phyloP scores from a whole-genome alignment of 768 basidiomycete genomes.

The Mycena vitilis region DNA sequence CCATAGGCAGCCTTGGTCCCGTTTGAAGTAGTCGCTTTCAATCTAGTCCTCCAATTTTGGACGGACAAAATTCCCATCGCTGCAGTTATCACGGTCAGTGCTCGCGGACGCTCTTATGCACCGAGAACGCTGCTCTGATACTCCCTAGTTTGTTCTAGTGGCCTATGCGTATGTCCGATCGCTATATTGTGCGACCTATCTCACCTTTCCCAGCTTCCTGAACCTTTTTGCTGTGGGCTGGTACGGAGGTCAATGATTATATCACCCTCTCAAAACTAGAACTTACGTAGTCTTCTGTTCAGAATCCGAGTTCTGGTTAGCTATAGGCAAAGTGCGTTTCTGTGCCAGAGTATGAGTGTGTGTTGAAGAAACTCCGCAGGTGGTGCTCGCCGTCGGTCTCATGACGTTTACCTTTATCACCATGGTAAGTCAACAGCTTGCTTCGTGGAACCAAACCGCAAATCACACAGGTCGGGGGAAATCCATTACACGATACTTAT shows the following conservation, averaged over 20 bases:
- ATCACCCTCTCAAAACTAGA: background rate
- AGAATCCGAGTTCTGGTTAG: constrained; percentile 70
- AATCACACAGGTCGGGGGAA: constrained; percentile 55
- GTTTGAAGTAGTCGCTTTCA: constrained; percentile 68
- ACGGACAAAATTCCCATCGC: constrained; percentile 60
- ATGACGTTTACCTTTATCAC: constrained; percentile 67
- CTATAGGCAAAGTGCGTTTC: constrained; percentile 53
- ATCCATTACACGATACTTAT: constrained; percentile 64
- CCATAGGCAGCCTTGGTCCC: constrained; percentile 49
- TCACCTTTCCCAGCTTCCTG: constrained; percentile 46
- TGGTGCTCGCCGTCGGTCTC: constrained; percentile 58
- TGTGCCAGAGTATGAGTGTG: too few species aligned
- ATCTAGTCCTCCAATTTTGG: constrained; percentile 64
- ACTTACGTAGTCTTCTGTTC: background rate
- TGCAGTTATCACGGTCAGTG: constrained; percentile 53
- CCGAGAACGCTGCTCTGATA: background rate
- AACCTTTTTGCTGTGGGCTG: constrained; percentile 62
- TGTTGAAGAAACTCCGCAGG: constrained; percentile 21
- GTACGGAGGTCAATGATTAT: constrained; percentile 55
- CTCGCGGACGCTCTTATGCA: too few species aligned
- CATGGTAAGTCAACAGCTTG: constrained; percentile 48
- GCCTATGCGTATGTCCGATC: constrained; percentile 51
- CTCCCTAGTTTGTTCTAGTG: constrained; percentile 48
- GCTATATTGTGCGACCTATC: background rate
- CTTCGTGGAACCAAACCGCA: background rate